phyloP scores from a whole-genome alignment of 176 grass and related monocot species.

The Musa itinerans region DNA sequence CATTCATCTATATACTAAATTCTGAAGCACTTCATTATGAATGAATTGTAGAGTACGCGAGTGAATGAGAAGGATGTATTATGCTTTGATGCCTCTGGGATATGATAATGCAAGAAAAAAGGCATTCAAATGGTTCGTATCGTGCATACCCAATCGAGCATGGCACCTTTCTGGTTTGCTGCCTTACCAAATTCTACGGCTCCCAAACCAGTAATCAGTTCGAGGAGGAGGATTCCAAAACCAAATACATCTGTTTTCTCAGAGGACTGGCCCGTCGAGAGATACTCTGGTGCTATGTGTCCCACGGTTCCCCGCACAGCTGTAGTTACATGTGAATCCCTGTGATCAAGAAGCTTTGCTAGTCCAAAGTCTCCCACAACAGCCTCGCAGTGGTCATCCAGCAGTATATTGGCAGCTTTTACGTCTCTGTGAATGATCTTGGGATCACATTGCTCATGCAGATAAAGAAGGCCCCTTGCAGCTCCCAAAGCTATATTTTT shows the following conservation, averaged over 20 bases:
- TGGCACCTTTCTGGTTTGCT: conserved; percentile 20
- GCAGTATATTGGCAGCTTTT: conserved; percentile 15
- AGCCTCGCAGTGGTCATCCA: neutral
- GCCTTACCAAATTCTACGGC: conserved; percentile 16
- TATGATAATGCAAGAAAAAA: neutral
- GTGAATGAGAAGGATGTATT: neutral
- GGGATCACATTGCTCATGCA: conserved; percentile 15
- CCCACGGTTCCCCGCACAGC: conserved; percentile 12
- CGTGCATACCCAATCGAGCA: conserved; percentile 10
- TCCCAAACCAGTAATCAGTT: conserved; percentile 8
- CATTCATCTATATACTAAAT: neutral
- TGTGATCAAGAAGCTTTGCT: conserved; percentile 7
- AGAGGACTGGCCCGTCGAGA: conserved; percentile 8
- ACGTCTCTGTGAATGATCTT: conserved; percentile 19
- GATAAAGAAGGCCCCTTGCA: conserved; percentile 18
- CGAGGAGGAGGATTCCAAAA: conserved; percentile 16
- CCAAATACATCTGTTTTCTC: conserved; percentile 14
- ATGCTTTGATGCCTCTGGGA: neutral
- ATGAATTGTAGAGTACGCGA: neutral
- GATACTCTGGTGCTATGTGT: conserved; percentile 12
- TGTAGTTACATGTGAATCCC: conserved; percentile 15
- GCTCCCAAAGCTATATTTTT: conserved; percentile 18
- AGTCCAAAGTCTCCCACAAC: conserved; percentile 14
- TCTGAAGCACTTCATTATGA: neutral
- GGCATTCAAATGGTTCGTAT: too few species aligned